Evolutionary conservation across 75 land plant genomes (phyloP).

Genomic region (Cunninghamia lanceolata): DNA sequence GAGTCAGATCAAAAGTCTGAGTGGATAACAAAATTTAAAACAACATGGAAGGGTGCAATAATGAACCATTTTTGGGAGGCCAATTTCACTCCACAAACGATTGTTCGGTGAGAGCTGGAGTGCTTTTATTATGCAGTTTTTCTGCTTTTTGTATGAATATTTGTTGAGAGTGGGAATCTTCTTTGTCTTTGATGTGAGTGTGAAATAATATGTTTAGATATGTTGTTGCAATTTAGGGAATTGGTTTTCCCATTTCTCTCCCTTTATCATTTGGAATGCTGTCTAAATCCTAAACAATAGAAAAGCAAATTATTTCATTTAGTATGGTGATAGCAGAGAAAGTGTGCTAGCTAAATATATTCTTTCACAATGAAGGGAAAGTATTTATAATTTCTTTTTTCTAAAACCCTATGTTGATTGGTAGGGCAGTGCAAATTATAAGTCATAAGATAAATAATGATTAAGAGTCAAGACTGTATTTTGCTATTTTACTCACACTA

Average conservation of each 20-base stretch:
- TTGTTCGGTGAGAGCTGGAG: conserved; percentile 54
- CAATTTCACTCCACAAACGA: conserved; percentile 86
- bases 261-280: neutral
- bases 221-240: neutral
- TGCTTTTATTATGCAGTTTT: neutral
- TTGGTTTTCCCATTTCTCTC: neutral
- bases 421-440: neutral
- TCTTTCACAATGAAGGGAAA: neutral
- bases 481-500: neutral
- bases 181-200: neutral
- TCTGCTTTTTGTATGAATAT: neutral
- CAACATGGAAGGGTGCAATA: conserved; percentile 91
- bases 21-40: conserved; percentile 61
- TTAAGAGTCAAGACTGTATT: neutral
- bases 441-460: neutral
- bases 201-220: neutral
- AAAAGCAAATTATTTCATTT: neutral
- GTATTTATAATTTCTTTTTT: neutral
- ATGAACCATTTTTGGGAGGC: conserved; percentile 94
- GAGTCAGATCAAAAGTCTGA: conserved; percentile 67
- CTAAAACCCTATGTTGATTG: neutral
- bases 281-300: neutral
- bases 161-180: neutral
- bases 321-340: neutral
- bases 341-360: neutral